Evolutionary conservation across 1,284 basidiomycete genomes (phyloP).

Genomic region (Ceratobasidium sp.): DNA sequence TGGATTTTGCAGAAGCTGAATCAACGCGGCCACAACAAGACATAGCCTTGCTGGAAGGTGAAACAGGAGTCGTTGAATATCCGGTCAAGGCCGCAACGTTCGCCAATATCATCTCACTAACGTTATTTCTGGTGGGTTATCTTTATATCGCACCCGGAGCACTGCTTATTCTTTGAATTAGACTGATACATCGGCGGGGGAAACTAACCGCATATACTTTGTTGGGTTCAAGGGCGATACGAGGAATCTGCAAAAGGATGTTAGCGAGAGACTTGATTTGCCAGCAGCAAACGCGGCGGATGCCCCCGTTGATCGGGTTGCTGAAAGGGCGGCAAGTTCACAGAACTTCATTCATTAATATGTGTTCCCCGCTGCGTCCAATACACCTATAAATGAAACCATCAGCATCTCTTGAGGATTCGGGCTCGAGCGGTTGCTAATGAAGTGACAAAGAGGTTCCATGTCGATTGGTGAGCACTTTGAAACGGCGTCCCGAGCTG

Average conservation of each 20-base stretch:
- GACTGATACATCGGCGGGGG: conserved; percentile 76
- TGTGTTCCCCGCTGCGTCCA: too few relatives aligned
- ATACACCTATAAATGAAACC: too few relatives aligned
- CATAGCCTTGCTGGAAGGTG: conserved; percentile 77
- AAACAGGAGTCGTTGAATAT: conserved; percentile 77
- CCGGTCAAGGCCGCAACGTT: conserved; percentile 81
- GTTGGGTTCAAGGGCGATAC: conserved; percentile 85
- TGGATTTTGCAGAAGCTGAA: conserved; percentile 81
- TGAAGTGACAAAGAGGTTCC: too few relatives aligned
- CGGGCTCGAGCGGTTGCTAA: too few relatives aligned
- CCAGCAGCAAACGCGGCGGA: conserved; percentile 79
- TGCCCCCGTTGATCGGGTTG: conserved; percentile 71
- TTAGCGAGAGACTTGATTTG: conserved; percentile 72
- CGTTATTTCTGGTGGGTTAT: conserved; percentile 79
- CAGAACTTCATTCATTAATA: conserved; percentile 49
- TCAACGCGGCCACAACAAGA: conserved; percentile 75
- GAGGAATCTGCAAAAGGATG: conserved; percentile 69
- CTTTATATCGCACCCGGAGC: neutral
- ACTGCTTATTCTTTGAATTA: conserved; percentile 52
- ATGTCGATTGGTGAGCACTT: too few relatives aligned
- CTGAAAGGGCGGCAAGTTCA: conserved; percentile 65
- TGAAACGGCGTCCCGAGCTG: too few relatives aligned
- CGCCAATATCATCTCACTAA: conserved; percentile 77
- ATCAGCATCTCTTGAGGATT: too few relatives aligned
- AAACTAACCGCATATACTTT: conserved; percentile 76